Conservation (phyloP, 2,329 filamentous ascomycete species). For the Fusarium redolens region DNA sequence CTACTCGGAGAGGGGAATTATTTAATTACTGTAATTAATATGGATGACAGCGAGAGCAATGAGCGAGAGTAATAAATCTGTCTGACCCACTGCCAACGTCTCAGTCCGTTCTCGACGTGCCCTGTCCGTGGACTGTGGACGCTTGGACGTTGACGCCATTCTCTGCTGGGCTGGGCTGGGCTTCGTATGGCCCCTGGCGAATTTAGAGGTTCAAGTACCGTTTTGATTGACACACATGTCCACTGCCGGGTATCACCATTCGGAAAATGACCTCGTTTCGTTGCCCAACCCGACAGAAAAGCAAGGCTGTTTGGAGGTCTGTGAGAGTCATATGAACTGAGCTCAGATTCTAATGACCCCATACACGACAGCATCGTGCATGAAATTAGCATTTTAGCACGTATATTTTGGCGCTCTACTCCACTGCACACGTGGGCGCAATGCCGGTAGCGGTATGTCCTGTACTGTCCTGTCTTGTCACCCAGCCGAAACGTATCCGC, state of each 20-base stretch:
- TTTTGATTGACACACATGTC: slow-evolving; percentile 2
- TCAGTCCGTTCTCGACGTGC: slow-evolving; percentile 34
- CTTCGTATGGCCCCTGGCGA: slow-evolving; percentile 31
- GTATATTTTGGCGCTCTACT: slow-evolving; percentile 23
- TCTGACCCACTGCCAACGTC: slow-evolving; percentile 39
- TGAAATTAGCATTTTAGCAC: slow-evolving; percentile 6
- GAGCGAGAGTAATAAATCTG: slow-evolving; percentile 5
- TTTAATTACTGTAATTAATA: not conserved
- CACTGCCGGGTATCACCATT: slow-evolving; percentile 23
- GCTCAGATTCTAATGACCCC: slow-evolving; percentile 14
- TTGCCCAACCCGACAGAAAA: not conserved
- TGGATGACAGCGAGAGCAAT: not conserved
- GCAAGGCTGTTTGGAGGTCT: not conserved
- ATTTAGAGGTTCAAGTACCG: slow-evolving; percentile 35
- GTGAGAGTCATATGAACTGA: slow-evolving; percentile 1
- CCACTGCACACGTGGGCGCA: slow-evolving; percentile 44
- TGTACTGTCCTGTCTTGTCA: slow-evolving; percentile 23
- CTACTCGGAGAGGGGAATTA: not conserved
- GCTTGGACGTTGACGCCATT: slow-evolving; percentile 44
- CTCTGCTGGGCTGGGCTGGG: not conserved
- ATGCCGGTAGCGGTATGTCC: slow-evolving; percentile 39
- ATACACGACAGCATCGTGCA: slow-evolving; percentile 13
- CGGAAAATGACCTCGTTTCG: slow-evolving; percentile 5
- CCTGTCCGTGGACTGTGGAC: slow-evolving; percentile 6
- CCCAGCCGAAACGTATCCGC: slow-evolving; percentile 25